phyloP scores from a whole-genome alignment of 352 stramenopile species.

The Pythium scleroteichum region DNA sequence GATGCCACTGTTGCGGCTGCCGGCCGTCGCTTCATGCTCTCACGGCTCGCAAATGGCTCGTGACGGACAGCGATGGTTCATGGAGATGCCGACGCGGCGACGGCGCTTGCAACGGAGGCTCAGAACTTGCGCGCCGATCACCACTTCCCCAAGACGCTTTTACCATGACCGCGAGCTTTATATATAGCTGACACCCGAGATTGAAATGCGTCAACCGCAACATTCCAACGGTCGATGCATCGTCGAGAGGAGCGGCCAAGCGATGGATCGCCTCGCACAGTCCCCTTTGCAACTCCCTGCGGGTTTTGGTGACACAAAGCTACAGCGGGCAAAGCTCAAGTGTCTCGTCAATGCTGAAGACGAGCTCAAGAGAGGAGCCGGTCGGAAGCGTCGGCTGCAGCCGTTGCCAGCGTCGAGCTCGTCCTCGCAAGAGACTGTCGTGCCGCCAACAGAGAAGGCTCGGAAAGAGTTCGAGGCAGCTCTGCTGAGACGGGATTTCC shows the following conservation, averaged over 20 bases:
- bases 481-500: conserved; percentile 60
- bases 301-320: conserved; percentile 11
- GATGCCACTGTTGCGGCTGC: conserved; percentile 24
- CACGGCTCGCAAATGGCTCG: neutral
- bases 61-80: neutral
- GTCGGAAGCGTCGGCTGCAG: conserved; percentile 7
- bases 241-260: no score
- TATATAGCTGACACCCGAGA: no score
- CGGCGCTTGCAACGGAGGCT: neutral
- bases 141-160: no score
- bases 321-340: conserved; percentile 5
- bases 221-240: neutral
- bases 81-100: neutral
- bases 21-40: conserved; percentile 51
- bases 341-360: conserved; percentile 5
- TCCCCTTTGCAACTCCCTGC: conserved; percentile 18
- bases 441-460: conserved; percentile 13
- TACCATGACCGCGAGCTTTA: no score
- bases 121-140: conserved; percentile 7
- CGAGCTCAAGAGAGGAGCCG: neutral
- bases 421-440: no score
- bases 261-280: conserved; percentile 26
- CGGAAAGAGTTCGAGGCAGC: conserved; percentile 50
- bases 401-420: neutral
- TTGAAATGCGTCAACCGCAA: no score